Evolutionary conservation across 345 rosid genomes (phyloP).

Genomic region (Syzygium grande): DNA sequence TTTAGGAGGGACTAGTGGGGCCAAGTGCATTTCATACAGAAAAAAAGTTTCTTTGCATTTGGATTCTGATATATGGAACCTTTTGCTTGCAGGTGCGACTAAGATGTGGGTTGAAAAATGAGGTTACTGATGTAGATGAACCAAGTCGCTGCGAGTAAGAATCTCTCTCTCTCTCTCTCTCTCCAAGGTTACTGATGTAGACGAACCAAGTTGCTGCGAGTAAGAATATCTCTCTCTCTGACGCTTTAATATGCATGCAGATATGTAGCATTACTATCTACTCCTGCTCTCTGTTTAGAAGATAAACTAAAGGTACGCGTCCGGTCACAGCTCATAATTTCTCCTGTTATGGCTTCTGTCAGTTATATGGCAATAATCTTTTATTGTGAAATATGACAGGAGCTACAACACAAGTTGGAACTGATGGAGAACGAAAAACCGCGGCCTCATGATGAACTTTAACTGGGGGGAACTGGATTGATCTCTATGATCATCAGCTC

Average conservation of each 20-base stretch:
- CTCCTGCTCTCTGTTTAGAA: slow-evolving; percentile 46
- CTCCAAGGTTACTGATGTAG: slow-evolving; percentile 65
- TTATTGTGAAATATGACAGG: slow-evolving; percentile 24
- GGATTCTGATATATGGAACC: not conserved
- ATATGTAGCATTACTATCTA: slow-evolving; percentile 57
- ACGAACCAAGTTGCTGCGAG: slow-evolving; percentile 99
- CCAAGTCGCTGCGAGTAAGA: slow-evolving; percentile 99
- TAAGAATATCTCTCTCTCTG: slow-evolving; percentile 15
- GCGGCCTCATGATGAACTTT: slow-evolving; percentile 69
- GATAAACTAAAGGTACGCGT: slow-evolving; percentile 62
- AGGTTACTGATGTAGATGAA: slow-evolving; percentile 81
- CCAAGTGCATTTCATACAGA: not conserved
- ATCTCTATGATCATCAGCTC: not conserved
- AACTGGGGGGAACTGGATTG: slow-evolving; percentile 3
- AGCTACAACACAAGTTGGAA: slow-evolving; percentile 62
- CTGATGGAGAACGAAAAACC: slow-evolving; percentile 55
- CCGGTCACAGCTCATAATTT: not conserved
- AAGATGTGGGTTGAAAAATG: slow-evolving; percentile 81
- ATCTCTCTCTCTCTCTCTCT: not conserved
- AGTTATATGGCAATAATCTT: not conserved
- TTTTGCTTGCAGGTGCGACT: slow-evolving; percentile 51
- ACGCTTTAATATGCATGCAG: slow-evolving; percentile 14
- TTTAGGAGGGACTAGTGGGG: not conserved
- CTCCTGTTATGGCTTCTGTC: not conserved
- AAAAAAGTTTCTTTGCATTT: not conserved